Evolutionary conservation across 345 rosid species (phyloP), one percentile per base, ranked within the genome.

Genomic region (Durio zibethinus): DNA sequence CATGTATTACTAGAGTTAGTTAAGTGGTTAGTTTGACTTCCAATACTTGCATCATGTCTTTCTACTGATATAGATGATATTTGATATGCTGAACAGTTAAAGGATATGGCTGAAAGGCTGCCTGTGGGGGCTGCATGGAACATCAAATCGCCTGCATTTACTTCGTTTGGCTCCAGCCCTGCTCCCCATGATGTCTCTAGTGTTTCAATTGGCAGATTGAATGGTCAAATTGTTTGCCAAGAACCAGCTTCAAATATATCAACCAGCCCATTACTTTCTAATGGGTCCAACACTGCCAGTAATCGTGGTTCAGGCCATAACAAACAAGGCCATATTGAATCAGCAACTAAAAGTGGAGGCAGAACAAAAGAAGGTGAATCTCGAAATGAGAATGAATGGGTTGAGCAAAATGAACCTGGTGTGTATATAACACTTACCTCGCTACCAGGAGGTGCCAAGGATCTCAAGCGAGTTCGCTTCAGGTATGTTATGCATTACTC

Each of bases 401-500:
- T 95, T 64, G 99, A 95, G 80, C 98, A 95, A 86, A 97, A 92
- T 74, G 97, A 95, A 81, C 94, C 94, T 43, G 99, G 99, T 73
- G 98, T 95, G 25, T 95, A 93, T 81, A 93, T 95, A 35, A 95
- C 99, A 65, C 91, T 95, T 48, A 92, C 93, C 66, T 90, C 98
- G 43, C 85, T 93, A 38, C 87, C 92, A 6, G 98, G 97, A 40
- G 96, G 96, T 70, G 88, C 79, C 62, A 93, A 92, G 84, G 98
- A 95, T 87, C 94, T 95, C 64, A 93, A 95, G 85, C 92, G 98
- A 61, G 99, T 95, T 56, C 99, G 99, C 79, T 95, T 95, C 89
- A 95, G 99, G 98, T 95, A 86, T 33, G 80, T 75, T 7, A 23
- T 74, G 48, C 48, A 59, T 35, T 33, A 15, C 36, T 61, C 35